Conservation (phyloP, 2,329 filamentous ascomycete genomes). For the Didymellaceae sp. region DNA sequence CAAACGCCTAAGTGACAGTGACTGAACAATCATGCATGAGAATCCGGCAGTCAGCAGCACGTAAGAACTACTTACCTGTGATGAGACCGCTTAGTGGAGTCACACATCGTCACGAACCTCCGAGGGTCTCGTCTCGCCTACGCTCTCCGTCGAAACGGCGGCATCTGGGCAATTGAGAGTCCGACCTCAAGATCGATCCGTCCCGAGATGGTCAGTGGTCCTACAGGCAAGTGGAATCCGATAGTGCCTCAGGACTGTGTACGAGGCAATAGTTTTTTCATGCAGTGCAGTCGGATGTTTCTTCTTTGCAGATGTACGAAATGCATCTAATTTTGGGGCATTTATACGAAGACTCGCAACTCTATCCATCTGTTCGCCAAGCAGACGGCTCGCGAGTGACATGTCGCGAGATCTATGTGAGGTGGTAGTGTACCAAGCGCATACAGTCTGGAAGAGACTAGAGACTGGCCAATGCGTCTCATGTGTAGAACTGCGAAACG, state of each 20-base stretch:
- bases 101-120: slow-evolving; percentile 6
- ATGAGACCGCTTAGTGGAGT: slow-evolving; percentile 15
- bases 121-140: slow-evolving; percentile 3
- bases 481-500: slow-evolving; percentile 13
- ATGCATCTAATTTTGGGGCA: background rate
- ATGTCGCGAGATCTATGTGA: slow-evolving; percentile 5
- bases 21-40: too few relatives aligned
- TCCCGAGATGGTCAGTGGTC: background rate
- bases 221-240: slow-evolving; percentile 7
- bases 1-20: slow-evolving; percentile 5
- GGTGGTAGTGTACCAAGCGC: slow-evolving; percentile 1
- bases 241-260: slow-evolving; percentile 10
- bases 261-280: slow-evolving; percentile 3
- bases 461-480: slow-evolving; percentile 10
- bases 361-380: slow-evolving; percentile 3
- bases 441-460: slow-evolving; percentile 2
- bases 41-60: slow-evolving; percentile 3
- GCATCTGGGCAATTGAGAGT: background rate
- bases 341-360: slow-evolving; percentile 8
- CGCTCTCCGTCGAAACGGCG: background rate
- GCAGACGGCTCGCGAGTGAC: background rate
- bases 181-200: background rate
- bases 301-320: background rate
- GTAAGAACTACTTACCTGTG: background rate
- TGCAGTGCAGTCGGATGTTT: background rate